Percentiles rank a stretch among this genome's conserved stretches.
phyloP scores from a whole-genome alignment of 2,329 filamentous ascomycete genomes.

The Colletotrichum plurivorum region DNA sequence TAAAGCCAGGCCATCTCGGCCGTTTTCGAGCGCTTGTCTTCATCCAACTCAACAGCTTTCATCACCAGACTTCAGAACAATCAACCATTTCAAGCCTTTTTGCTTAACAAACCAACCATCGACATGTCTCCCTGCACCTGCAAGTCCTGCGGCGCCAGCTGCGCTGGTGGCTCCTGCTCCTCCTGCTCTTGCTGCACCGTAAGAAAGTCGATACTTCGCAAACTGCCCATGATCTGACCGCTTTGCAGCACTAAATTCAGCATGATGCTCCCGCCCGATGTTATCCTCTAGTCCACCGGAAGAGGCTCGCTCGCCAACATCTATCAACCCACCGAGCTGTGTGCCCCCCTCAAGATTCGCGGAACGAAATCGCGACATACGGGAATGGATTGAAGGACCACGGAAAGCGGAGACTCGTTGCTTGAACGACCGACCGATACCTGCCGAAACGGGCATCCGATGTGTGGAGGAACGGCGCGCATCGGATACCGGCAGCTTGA shows the following conservation, averaged over 20 bases:
- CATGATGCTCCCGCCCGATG: slow-evolving; percentile 22
- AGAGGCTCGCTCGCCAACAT: slow-evolving; percentile 33
- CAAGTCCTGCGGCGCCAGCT: slow-evolving; percentile 41
- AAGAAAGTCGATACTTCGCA: background rate
- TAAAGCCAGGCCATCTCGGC: slow-evolving; percentile 17
- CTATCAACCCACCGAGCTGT: slow-evolving; percentile 21
- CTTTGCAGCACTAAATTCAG: slow-evolving; percentile 32
- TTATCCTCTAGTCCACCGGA: slow-evolving; percentile 6
- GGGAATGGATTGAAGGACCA: slow-evolving; percentile 25
- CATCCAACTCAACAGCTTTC: slow-evolving; percentile 34
- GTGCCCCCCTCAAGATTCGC: slow-evolving; percentile 33
- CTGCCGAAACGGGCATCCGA: background rate
- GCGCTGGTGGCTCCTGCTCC: slow-evolving; percentile 40
- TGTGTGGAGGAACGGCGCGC: slow-evolving; percentile 11
- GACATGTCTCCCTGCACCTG: slow-evolving; percentile 42
- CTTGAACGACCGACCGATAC: slow-evolving; percentile 5
- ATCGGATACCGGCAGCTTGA: background rate
- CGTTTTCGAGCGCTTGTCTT: background rate
- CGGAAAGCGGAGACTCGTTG: slow-evolving; percentile 11
- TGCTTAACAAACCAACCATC: slow-evolving; percentile 30
- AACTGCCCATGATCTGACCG: background rate
- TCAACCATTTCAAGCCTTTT: slow-evolving; percentile 29
- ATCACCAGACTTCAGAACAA: slow-evolving; percentile 7
- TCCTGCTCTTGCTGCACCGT: slow-evolving; percentile 42
- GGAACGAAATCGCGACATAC: slow-evolving; percentile 21